Conservation (phyloP, 768 basidiomycete genomes). For the Russula earlei region DNA sequence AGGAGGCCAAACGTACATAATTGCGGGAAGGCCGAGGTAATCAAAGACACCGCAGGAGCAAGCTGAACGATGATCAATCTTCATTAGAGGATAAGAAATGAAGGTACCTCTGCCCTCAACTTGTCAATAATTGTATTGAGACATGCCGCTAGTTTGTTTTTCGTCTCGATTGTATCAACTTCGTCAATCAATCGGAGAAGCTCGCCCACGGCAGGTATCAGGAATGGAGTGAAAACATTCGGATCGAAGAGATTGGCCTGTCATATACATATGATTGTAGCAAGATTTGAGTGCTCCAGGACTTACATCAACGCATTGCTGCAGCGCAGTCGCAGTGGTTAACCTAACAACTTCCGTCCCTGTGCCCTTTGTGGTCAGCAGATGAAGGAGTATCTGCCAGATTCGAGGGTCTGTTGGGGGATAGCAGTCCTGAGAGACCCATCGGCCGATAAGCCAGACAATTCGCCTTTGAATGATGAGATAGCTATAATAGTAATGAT, state of each 20-base stretch:
- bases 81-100: not conserved
- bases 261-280: not conserved
- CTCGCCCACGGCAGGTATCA: conserved; percentile 50
- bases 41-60: conserved; percentile 48
- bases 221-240: conserved; percentile 56
- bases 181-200: conserved; percentile 64
- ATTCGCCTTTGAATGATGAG: conserved; percentile 91
- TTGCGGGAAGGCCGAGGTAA: conserved; percentile 55
- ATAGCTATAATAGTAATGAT: conserved; percentile 41
- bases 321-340: conserved; percentile 70
- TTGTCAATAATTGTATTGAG: conserved; percentile 61
- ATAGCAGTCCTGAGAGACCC: conserved; percentile 62
- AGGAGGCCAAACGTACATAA: conserved; percentile 48
- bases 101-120: conserved; percentile 28
- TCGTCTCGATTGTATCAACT: conserved; percentile 67
- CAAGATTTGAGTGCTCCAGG: not conserved
- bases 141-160: conserved; percentile 59
- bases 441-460: conserved; percentile 89
- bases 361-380: conserved; percentile 62
- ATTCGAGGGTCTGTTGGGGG: conserved; percentile 51
- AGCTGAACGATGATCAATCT: conserved; percentile 37
- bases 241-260: conserved; percentile 60
- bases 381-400: conserved; percentile 75
- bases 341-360: conserved; percentile 81
- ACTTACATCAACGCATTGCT: conserved; percentile 80